phyloP scores from a whole-genome alignment of 1,284 basidiomycete species.

The Waitea zeae region DNA sequence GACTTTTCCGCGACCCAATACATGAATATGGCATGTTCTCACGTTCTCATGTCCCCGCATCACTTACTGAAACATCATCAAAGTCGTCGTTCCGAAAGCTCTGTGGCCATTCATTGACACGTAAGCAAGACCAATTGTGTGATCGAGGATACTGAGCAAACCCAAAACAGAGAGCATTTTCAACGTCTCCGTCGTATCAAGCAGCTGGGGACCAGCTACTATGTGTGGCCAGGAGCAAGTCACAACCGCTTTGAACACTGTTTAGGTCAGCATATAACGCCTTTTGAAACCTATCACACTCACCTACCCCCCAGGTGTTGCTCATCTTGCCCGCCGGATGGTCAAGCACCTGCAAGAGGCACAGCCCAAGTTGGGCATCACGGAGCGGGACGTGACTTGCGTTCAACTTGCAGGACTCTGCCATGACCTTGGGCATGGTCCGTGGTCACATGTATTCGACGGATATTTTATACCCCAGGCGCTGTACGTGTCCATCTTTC shows the following conservation, averaged over 20 bases:
- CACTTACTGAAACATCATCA: too few relatives aligned
- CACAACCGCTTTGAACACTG: constrained; percentile 72
- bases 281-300: constrained; percentile 1
- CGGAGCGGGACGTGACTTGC: constrained; percentile 45
- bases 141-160: not conserved
- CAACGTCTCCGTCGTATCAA: constrained; percentile 59
- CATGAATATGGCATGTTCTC: too few relatives aligned
- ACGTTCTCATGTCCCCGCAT: too few relatives aligned
- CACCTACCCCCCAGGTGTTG: constrained; percentile 33
- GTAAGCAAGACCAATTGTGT: constrained; percentile 12
- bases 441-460: constrained; percentile 65
- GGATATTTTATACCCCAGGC: constrained; percentile 40
- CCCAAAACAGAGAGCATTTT: constrained; percentile 40
- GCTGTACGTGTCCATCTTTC: constrained; percentile 20
- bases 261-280: constrained; percentile 25
- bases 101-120: constrained; percentile 24
- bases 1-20: too few relatives aligned
- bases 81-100: constrained; percentile 19
- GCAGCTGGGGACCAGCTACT: constrained; percentile 58
- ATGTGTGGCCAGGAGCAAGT: constrained; percentile 57
- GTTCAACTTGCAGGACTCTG: constrained; percentile 47
- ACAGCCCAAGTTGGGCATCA: constrained; percentile 48
- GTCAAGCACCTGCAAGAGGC: constrained; percentile 33
- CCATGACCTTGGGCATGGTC: constrained; percentile 60
- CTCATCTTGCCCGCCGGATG: constrained; percentile 45